Conservation (phyloP, 495 filamentous ascomycete species). For the Penicillium paradoxum region DNA sequence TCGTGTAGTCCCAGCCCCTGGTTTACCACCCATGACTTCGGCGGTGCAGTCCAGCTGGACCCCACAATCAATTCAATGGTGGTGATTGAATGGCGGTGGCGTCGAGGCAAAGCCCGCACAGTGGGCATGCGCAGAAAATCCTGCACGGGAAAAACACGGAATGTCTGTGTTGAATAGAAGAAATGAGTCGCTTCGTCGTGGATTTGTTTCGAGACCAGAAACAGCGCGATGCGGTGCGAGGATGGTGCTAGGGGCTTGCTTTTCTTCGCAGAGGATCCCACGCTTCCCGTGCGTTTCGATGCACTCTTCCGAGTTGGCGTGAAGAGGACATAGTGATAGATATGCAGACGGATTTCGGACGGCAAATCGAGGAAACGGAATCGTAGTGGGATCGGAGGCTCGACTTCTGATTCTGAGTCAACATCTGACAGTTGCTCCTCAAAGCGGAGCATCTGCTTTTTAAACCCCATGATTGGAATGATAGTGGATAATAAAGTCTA, state of each 20-base stretch:
- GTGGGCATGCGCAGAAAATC: conserved; percentile 61
- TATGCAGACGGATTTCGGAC: conserved; percentile 65
- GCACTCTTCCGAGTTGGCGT: conserved; percentile 32
- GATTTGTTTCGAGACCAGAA: conserved; percentile 58
- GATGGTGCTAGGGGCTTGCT: conserved; percentile 48
- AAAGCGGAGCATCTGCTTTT: conserved; percentile 15
- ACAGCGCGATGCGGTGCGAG: conserved; percentile 51
- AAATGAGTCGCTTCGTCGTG: conserved; percentile 66
- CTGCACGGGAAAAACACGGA: conserved; percentile 71
- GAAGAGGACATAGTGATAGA: conserved; percentile 63
- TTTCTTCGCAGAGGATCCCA: conserved; percentile 76
- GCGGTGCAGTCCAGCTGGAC: conserved; percentile 74
- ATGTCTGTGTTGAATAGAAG: conserved; percentile 72
- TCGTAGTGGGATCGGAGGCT: conserved; percentile 20
- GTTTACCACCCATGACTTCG: conserved; percentile 66
- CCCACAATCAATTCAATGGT: conserved; percentile 74
- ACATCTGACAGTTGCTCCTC: conserved; percentile 9
- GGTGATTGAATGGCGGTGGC: conserved; percentile 61
- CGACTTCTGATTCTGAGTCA: conserved; percentile 9
- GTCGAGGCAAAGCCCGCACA: conserved; percentile 41
- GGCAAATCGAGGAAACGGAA: conserved; percentile 79
- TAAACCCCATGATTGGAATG: conserved; percentile 18
- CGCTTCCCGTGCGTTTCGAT: conserved; percentile 35
- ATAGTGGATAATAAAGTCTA: neutral
- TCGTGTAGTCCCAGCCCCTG: conserved; percentile 60